Percentiles rank a stretch among this genome's conserved stretches.
phyloP scores from a whole-genome alignment of 345 rosid species.

The Iberis pinnata region DNA sequence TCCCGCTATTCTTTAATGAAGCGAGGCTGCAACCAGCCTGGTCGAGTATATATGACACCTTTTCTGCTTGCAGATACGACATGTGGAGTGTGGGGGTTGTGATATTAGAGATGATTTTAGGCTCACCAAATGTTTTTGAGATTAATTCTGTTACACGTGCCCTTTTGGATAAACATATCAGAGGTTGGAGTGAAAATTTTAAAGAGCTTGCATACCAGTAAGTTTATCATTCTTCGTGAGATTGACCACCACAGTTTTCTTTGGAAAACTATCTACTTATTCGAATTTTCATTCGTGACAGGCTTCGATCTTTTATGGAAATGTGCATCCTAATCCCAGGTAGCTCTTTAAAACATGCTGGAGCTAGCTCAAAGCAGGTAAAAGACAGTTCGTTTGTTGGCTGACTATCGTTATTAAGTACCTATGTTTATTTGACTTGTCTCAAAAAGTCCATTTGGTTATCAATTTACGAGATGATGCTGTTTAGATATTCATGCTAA shows the following conservation, averaged over 20 bases:
- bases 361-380: conserved; percentile 31
- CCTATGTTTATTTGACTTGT: conserved; percentile 11
- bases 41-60: conserved; percentile 6
- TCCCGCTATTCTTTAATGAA: conserved; percentile 8
- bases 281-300: conserved; percentile 27
- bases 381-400: background rate
- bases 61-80: conserved; percentile 54
- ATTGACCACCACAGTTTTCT: background rate
- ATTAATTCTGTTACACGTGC: conserved; percentile 56
- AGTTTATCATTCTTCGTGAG: conserved; percentile 24
- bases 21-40: background rate
- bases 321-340: conserved; percentile 85
- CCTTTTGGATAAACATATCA: conserved; percentile 74
- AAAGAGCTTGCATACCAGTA: conserved; percentile 92
- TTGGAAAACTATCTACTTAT: conserved; percentile 7
- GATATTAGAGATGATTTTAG: conserved; percentile 82
- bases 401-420: background rate
- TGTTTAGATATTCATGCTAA: background rate
- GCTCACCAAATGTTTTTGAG: conserved; percentile 84
- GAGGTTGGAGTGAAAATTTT: conserved; percentile 73
- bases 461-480: background rate
- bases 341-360: conserved; percentile 48
- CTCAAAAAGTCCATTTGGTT: conserved; percentile 30
- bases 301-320: conserved; percentile 86
- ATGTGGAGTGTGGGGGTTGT: conserved; percentile 98